Percentiles rank a stretch among this genome's conserved stretches.
Evolutionary conservation across 805 yeast species (phyloP).

Genomic region (Lipomyces kockii): DNA sequence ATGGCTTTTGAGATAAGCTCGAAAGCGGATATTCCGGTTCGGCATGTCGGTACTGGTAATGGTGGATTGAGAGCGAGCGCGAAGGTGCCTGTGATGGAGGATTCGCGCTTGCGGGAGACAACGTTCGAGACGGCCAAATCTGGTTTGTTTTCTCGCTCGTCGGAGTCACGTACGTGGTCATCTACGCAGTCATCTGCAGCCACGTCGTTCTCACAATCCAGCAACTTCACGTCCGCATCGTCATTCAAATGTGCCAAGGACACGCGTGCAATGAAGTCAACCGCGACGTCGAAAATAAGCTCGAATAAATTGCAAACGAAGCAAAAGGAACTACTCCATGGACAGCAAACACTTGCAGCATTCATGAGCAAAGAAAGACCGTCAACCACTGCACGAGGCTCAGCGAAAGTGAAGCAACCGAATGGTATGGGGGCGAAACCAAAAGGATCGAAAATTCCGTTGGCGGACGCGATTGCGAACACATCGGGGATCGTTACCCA

Average conservation of each 20-base stretch:
- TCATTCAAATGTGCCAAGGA: not conserved
- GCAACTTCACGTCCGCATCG: not conserved
- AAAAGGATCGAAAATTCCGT: not conserved
- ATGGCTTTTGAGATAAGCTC: conserved; percentile 5
- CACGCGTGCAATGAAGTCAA: not conserved
- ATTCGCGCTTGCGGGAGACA: not conserved
- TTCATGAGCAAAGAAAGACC: not conserved
- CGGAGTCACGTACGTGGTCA: not conserved
- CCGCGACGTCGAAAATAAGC: not conserved
- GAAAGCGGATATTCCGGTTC: not conserved
- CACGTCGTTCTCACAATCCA: not conserved
- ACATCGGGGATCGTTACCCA: not conserved
- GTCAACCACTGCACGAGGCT: not conserved
- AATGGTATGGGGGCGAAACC: not conserved
- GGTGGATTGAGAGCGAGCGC: not conserved
- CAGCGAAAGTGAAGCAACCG: not conserved
- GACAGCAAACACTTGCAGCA: not conserved
- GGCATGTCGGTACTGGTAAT: not conserved
- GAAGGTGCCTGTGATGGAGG: not conserved
- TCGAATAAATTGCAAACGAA: not conserved
- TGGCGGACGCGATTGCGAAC: not conserved
- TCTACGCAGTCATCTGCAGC: not conserved
- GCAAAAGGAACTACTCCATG: not conserved
- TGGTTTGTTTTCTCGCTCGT: not conserved
- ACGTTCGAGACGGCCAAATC: not conserved